phyloP scores from a whole-genome alignment of 2,329 filamentous ascomycete species.

The Fusarium veterinarium region DNA sequence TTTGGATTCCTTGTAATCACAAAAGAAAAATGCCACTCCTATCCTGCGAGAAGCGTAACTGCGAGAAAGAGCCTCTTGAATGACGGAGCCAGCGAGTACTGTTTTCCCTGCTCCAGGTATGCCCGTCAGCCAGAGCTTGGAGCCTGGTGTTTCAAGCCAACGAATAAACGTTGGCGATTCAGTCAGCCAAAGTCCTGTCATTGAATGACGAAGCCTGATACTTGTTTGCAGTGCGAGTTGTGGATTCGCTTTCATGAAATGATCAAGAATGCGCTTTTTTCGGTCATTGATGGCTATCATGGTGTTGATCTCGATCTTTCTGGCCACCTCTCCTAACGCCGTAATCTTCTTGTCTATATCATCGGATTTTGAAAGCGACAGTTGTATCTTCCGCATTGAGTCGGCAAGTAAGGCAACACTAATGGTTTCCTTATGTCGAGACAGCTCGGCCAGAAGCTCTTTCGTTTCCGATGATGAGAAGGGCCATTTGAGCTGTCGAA shows the following conservation, averaged over 20 bases:
- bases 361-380: neutral
- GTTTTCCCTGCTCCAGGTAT: conserved; percentile 29
- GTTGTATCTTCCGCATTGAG: conserved; percentile 7
- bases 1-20: neutral
- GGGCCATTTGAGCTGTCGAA: conserved; percentile 25
- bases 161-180: neutral
- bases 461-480: conserved; percentile 18
- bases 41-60: accelerated
- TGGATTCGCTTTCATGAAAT: conserved; percentile 8
- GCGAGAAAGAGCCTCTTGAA: neutral
- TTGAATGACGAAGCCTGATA: conserved; percentile 8
- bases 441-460: conserved; percentile 13
- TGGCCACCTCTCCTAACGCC: neutral
- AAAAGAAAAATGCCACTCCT: conserved; percentile 18
- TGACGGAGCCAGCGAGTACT: neutral
- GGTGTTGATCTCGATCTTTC: conserved; percentile 20
- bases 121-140: conserved; percentile 18
- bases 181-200: conserved; percentile 16
- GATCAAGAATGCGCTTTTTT: neutral
- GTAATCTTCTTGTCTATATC: neutral
- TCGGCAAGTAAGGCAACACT: conserved; percentile 12
- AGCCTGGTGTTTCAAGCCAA: conserved; percentile 9
- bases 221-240: neutral
- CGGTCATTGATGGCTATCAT: neutral
- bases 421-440: conserved; percentile 23